A percentile compares a stretch with the other conserved stretches of the same genome.
phyloP scores from a whole-genome alignment of 768 basidiomycete species.

The Saitozyma podzolica region DNA sequence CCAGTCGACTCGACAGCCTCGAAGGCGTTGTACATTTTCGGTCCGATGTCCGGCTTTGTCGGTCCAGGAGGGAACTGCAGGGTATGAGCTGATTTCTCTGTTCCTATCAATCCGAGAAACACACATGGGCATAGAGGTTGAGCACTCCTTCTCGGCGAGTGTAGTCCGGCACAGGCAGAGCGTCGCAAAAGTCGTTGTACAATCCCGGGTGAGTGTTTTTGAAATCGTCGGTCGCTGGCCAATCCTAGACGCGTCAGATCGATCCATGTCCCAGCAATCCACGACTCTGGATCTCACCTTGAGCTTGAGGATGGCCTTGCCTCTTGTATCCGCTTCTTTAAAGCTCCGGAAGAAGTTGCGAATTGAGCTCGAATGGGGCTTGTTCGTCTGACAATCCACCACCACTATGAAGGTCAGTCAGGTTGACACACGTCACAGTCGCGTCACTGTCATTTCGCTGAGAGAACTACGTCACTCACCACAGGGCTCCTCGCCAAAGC shows the following conservation, averaged over 20 bases:
- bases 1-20: conserved; percentile 64
- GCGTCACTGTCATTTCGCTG: too few species aligned
- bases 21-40: conserved; percentile 92
- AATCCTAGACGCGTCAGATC: conserved; percentile 62
- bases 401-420: conserved; percentile 59
- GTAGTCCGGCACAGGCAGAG: conserved; percentile 84
- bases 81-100: background rate
- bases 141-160: conserved; percentile 85
- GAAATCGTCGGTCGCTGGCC: conserved; percentile 88
- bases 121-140: conserved; percentile 85
- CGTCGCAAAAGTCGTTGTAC: conserved; percentile 77
- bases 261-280: background rate
- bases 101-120: background rate
- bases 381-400: conserved; percentile 77
- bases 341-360: conserved; percentile 77
- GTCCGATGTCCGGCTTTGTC: conserved; percentile 59
- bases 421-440: background rate
- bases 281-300: conserved; percentile 58
- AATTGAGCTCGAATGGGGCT: conserved; percentile 65
- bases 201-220: conserved; percentile 77
- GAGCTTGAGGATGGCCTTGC: conserved; percentile 62
- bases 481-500: conserved; percentile 47
- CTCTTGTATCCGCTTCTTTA: conserved; percentile 64
- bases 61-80: conserved; percentile 26
- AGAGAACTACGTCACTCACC: conserved; percentile 23